Evolutionary conservation across 495 filamentous ascomycete species (phyloP).

Genomic region (Clohesyomyces aquaticus): DNA sequence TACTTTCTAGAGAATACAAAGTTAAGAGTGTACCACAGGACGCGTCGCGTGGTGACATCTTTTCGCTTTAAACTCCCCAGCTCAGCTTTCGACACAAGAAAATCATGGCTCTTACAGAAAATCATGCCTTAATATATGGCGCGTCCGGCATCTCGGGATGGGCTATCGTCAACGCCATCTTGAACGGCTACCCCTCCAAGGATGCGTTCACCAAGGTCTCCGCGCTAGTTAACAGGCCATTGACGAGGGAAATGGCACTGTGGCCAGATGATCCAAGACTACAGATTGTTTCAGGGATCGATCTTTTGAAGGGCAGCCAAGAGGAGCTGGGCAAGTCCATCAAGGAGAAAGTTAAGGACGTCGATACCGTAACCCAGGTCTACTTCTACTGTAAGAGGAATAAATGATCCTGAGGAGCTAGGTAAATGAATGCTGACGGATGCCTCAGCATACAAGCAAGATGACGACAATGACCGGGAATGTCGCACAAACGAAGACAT

Average conservation of each 20-base stretch:
- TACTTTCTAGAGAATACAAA: conserved; percentile 17
- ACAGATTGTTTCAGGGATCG: conserved; percentile 51
- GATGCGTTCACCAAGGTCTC: conserved; percentile 52
- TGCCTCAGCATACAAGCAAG: conserved; percentile 30
- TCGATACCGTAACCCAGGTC: conserved; percentile 52
- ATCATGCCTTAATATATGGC: conserved; percentile 45
- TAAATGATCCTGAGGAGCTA: conserved; percentile 25
- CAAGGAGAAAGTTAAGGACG: conserved; percentile 45
- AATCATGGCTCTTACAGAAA: conserved; percentile 30
- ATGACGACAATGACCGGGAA: conserved; percentile 39
- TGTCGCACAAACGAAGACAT: conserved; percentile 46
- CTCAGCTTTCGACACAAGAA: no score
- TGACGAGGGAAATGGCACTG: conserved; percentile 46
- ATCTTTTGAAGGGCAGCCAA: conserved; percentile 49
- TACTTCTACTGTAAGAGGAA: conserved; percentile 52
- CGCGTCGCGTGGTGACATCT: no score
- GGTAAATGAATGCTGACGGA: background rate
- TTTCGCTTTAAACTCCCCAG: no score
- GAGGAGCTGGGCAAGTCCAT: conserved; percentile 48
- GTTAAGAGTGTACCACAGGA: conserved; percentile 3
- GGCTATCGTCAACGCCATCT: conserved; percentile 53
- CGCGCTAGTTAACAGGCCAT: conserved; percentile 52
- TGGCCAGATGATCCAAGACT: conserved; percentile 52
- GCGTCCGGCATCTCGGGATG: conserved; percentile 54
- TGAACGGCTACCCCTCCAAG: conserved; percentile 50